These are phyloP conservation scores for Backusella mclennaniae DNA, from an alignment of 192 early-diverging fungal genomes.

Conservation along the genomic window DNA sequence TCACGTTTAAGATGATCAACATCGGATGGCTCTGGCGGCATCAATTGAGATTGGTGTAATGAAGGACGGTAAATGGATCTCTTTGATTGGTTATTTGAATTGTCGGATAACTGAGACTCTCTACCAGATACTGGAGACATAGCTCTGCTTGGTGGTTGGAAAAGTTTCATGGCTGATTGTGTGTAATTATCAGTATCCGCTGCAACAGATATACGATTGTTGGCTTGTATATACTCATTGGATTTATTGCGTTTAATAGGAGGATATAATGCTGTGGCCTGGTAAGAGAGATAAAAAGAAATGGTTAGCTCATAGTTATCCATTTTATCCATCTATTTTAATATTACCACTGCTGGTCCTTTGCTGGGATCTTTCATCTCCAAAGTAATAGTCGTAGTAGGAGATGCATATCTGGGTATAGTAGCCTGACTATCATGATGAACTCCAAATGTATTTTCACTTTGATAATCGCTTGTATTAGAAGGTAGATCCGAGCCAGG, in stretches of 20 bases:
- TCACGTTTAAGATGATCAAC: not conserved
- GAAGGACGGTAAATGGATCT: not conserved
- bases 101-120: not conserved
- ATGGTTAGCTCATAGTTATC: not conserved
- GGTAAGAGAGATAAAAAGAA: not conserved
- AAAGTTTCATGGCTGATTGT: not conserved
- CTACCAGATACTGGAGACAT: not conserved
- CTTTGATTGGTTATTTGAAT: not conserved
- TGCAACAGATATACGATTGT: not conserved
- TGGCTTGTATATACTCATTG: not conserved
- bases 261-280: not conserved
- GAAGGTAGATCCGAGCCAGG: not conserved
- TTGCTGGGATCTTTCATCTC: not conserved
- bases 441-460: not conserved
- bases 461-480: not conserved
- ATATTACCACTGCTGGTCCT: not conserved
- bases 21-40: not conserved
- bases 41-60: not conserved
- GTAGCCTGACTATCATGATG: not conserved
- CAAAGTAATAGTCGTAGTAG: not conserved
- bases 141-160: not conserved
- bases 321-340: not conserved
- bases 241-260: not conserved
- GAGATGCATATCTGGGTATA: not conserved
- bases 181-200: not conserved